A percentile compares a stretch with the other conserved stretches of the same genome.
Conservation (phyloP, 1,284 basidiomycete genomes). For the Malassezia psittaci region DNA sequence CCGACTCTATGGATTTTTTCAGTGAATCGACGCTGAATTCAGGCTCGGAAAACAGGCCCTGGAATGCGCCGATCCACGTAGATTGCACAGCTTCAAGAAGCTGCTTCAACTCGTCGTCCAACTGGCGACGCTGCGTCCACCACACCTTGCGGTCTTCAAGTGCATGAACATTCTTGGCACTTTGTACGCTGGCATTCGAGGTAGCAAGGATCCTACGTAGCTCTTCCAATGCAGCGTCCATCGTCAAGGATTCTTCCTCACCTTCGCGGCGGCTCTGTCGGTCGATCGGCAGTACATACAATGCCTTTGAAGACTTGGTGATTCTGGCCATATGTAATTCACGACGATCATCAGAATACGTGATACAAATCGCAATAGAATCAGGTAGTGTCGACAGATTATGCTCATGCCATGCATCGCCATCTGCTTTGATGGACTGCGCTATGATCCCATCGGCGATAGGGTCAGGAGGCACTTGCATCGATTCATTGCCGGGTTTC, state of each 20-base stretch:
- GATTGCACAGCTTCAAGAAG: conserved; percentile 79
- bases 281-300: conserved; percentile 72
- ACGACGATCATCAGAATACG: conserved; percentile 67
- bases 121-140: conserved; percentile 69
- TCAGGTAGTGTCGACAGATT: neutral
- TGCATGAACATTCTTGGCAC: conserved; percentile 62
- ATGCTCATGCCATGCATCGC: neutral
- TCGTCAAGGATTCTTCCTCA: conserved; percentile 60
- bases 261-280: conserved; percentile 69
- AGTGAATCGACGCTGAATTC: conserved; percentile 8
- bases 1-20: conserved; percentile 57
- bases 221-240: conserved; percentile 64
- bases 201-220: conserved; percentile 65
- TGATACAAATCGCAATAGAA: conserved; percentile 28
- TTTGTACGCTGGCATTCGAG: conserved; percentile 67
- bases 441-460: too few relatives aligned
- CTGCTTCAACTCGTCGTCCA: conserved; percentile 67
- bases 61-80: conserved; percentile 94
- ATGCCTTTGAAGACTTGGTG: conserved; percentile 11
- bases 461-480: neutral
- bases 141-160: conserved; percentile 59
- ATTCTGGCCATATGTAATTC: conserved; percentile 70
- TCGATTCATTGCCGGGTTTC: neutral
- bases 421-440: neutral
- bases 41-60: conserved; percentile 47